A percentile compares a stretch with the other conserved stretches of the same genome.
Conservation (phyloP, 2,329 filamentous ascomycete species). For the Venturia aucupariae region DNA sequence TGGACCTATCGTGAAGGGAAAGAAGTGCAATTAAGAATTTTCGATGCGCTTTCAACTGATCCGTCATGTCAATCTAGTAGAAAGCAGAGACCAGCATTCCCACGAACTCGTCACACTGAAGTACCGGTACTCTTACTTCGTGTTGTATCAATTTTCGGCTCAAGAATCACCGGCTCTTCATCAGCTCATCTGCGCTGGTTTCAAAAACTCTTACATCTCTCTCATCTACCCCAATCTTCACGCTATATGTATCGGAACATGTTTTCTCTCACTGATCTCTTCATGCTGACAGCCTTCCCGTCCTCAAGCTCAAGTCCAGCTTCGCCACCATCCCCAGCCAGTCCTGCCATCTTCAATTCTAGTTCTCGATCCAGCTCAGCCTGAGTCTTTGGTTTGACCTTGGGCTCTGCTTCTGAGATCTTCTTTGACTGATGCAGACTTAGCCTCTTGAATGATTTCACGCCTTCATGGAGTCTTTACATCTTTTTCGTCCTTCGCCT, state of each 20-base stretch:
- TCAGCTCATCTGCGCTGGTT: background rate
- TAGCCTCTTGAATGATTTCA: background rate
- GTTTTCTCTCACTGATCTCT: slow-evolving; percentile 63
- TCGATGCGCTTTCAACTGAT: too few relatives aligned
- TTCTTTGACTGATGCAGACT: background rate
- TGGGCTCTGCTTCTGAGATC: background rate
- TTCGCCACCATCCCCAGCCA: slow-evolving; percentile 61
- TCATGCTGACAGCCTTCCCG: slow-evolving; percentile 62
- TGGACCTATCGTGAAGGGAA: too few relatives aligned
- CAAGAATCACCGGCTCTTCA: background rate
- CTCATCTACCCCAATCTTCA: background rate
- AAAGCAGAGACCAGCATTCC: too few relatives aligned
- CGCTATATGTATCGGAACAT: slow-evolving; percentile 63
- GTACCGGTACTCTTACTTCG: background rate
- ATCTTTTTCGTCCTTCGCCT: background rate
- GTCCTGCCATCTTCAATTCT: slow-evolving; percentile 52
- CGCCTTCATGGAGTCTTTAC: background rate
- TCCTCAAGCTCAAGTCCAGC: slow-evolving; percentile 68
- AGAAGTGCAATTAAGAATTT: too few relatives aligned
- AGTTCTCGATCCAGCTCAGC: slow-evolving; percentile 60
- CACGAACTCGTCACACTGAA: background rate
- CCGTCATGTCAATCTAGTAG: too few relatives aligned
- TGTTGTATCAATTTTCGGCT: background rate
- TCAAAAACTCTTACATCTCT: background rate
- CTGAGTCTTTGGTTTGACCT: slow-evolving; percentile 41